Evolutionary conservation across 495 filamentous ascomycete species (phyloP), one percentile per base, ranked within the genome.

Genomic region (Talaromyces nanjingensis): DNA sequence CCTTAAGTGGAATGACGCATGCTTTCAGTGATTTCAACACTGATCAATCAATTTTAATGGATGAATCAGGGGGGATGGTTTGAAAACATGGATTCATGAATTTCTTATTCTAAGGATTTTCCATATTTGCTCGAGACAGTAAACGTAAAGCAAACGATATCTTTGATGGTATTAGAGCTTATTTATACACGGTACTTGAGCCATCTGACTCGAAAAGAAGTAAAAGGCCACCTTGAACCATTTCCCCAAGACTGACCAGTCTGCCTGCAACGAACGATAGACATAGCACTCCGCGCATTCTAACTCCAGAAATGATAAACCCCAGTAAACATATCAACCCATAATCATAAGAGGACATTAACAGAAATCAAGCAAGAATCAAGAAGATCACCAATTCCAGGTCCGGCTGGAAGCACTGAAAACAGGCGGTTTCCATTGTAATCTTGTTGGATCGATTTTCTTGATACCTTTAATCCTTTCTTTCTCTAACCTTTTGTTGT

Each of bases 381-480:
- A 98, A 65, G 27, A 29, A 31, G 33, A 42, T 73, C 60, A 98
- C 94, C 94, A 98, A 67, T 92, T 96, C 94, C 94, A 98, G 27
- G 93, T 98, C 67, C 94, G 81, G 60, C 83, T 88, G 24, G 88
- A 87, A 4, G 93, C 93, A 39, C 89, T 92, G 71, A 98, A 97
- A 6, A 97, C 90, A 1, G 94, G 94, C 4, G 94, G 96, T 75
- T 96, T 97, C 94, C 94, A 98, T 72, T 89, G 86, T 52, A 98
- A 83, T 66, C 84, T 81, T 4, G 87, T 84, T 2, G 91, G 83
- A 56, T 94, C 88, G 63, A 98, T 92, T 62, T 79, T 79, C 59
- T 90, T 90, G 69, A 91, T 90, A 24, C 83, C 77, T 78, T 89
- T 92, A 63, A 84, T 71, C 70, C 86, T 90, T 71, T 96, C 92